These are phyloP conservation scores for Pseudozyma tsukubaensis DNA, from an alignment of 1,284 basidiomycete species.

Conservation along the genomic window DNA sequence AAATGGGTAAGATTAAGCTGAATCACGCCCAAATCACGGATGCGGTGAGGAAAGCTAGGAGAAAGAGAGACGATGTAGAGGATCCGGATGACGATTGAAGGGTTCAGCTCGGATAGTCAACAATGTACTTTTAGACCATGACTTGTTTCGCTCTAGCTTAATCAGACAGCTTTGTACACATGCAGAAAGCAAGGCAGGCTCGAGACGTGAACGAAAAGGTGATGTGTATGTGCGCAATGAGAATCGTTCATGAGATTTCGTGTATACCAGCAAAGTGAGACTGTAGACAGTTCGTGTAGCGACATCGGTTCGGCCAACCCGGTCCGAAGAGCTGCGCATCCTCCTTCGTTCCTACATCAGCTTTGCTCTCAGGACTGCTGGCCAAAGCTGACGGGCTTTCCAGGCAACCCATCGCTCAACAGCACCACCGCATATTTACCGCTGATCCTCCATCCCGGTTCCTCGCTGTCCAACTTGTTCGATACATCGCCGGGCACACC, in stretches of 20 bases:
- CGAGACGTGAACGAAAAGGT: too few species aligned
- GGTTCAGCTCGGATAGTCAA: not conserved
- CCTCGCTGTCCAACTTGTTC: constrained; percentile 77
- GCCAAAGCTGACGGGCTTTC: constrained; percentile 46
- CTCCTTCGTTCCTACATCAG: too few species aligned
- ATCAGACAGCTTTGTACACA: too few species aligned
- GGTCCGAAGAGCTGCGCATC: not conserved
- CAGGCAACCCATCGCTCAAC: constrained; percentile 53
- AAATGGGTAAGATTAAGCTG: constrained; percentile 50
- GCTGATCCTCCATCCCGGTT: constrained; percentile 81
- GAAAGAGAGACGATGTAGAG: constrained; percentile 26
- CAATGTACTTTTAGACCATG: not conserved
- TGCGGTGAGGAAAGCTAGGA: constrained; percentile 35
- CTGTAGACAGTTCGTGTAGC: too few species aligned
- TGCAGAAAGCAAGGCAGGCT: too few species aligned
- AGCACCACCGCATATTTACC: constrained; percentile 77
- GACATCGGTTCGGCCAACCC: too few species aligned
- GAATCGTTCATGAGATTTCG: too few species aligned
- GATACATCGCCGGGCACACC: constrained; percentile 78
- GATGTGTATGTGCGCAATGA: too few species aligned
- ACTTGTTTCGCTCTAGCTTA: not conserved
- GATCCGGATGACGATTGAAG: constrained; percentile 30
- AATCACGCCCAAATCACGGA: constrained; percentile 45
- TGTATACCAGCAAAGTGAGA: too few species aligned
- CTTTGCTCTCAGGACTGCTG: constrained; percentile 17